phyloP scores from a whole-genome alignment of 768 basidiomycete genomes.

The Lentinula detonsa region DNA sequence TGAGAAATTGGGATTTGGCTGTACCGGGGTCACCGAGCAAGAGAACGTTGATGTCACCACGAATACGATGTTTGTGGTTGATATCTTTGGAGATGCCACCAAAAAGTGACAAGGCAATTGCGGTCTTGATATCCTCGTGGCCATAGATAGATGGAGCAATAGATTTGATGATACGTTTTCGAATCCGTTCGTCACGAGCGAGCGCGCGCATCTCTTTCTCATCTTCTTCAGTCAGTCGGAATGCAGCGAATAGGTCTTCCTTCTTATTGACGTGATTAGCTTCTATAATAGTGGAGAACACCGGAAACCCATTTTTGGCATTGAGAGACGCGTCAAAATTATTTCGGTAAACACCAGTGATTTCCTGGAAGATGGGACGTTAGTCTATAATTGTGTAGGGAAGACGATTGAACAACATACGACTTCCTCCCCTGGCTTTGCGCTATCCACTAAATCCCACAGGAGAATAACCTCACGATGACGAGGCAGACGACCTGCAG shows the following conservation, averaged over 20 bases:
- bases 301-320: slow-evolving; percentile 98
- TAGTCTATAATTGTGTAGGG: not conserved
- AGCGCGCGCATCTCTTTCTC: slow-evolving; percentile 87
- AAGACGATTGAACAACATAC: slow-evolving; percentile 38
- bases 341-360: slow-evolving; percentile 97
- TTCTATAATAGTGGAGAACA: slow-evolving; percentile 97
- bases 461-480: slow-evolving; percentile 95
- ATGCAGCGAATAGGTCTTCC: slow-evolving; percentile 98
- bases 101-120: slow-evolving; percentile 90
- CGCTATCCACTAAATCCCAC: slow-evolving; percentile 97
- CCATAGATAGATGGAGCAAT: slow-evolving; percentile 99
- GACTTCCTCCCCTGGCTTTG: slow-evolving; percentile 98
- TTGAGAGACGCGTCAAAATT: slow-evolving; percentile 98
- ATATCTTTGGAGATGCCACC: slow-evolving; percentile 94
- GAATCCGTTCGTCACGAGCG: slow-evolving; percentile 87
- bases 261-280: slow-evolving; percentile 99
- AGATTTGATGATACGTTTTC: slow-evolving; percentile 96
- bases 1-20: slow-evolving; percentile 97
- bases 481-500: slow-evolving; percentile 92
- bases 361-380: slow-evolving; percentile 54
- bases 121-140: slow-evolving; percentile 98
- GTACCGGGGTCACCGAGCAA: slow-evolving; percentile 97
- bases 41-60: slow-evolving; percentile 97
- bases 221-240: slow-evolving; percentile 95
- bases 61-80: slow-evolving; percentile 91